These are phyloP conservation scores for Trichoderma guizhouense DNA, from an alignment of 2,329 filamentous ascomycete genomes.

Conservation along the genomic window DNA sequence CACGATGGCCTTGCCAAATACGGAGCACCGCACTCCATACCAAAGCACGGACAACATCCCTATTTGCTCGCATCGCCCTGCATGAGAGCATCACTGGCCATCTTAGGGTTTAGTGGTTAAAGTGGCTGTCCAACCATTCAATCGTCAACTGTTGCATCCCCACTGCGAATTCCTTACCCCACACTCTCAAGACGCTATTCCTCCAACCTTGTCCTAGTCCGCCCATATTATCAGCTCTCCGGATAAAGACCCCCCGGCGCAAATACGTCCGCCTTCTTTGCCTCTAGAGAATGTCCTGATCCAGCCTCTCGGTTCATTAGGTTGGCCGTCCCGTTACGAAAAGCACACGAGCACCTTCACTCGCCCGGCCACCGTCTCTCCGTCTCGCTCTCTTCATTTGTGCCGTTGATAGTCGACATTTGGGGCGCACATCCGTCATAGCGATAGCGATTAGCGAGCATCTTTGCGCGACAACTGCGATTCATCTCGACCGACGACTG, in stretches of 20 bases:
- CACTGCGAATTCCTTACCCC: slow-evolving; percentile 6
- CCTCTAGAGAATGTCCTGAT: neutral
- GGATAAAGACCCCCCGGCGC: slow-evolving; percentile 12
- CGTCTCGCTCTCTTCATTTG: neutral
- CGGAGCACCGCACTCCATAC: neutral
- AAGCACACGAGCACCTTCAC: neutral
- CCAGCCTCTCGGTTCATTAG: neutral
- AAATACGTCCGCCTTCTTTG: neutral
- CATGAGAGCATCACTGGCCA: neutral
- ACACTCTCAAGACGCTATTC: slow-evolving; percentile 7
- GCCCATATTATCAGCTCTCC: slow-evolving; percentile 1
- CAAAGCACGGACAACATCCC: neutral
- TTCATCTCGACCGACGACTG: neutral
- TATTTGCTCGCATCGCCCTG: neutral
- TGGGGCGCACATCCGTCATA: neutral
- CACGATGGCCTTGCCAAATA: neutral
- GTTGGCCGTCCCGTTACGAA: neutral
- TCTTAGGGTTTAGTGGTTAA: slow-evolving; percentile 1
- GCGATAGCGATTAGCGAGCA: slow-evolving; percentile 3
- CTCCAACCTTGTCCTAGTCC: slow-evolving; percentile 2
- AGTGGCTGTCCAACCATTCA: neutral
- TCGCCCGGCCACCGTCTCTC: neutral
- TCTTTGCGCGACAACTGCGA: slow-evolving; percentile 5
- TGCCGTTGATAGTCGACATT: neutral
- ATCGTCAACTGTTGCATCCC: neutral